Conservation (phyloP, 2,329 filamentous ascomycete species). For the Aspergillus awamori region DNA sequence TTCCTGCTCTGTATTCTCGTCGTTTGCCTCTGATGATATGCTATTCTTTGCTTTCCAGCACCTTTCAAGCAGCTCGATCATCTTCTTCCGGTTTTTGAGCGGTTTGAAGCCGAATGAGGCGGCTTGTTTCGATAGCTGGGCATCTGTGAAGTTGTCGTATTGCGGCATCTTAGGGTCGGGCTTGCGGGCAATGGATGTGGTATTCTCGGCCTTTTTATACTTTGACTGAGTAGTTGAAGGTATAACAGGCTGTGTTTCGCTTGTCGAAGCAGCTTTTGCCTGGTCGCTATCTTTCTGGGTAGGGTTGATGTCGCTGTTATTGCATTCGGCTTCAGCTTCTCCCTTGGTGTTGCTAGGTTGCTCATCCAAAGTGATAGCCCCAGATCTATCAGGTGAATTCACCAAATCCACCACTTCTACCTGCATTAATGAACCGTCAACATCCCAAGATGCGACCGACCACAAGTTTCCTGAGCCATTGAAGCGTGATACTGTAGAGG, state of each 20-base stretch:
- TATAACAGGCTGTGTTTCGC: not conserved
- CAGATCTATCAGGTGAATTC: slow-evolving; percentile 39
- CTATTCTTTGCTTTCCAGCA: slow-evolving; percentile 68
- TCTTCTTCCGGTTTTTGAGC: slow-evolving; percentile 67
- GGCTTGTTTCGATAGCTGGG: slow-evolving; percentile 65
- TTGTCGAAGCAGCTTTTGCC: not conserved
- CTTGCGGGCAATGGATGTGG: not conserved
- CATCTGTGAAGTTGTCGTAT: slow-evolving; percentile 64
- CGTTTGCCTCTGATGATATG: slow-evolving; percentile 23
- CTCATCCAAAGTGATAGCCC: slow-evolving; percentile 9
- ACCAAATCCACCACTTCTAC: slow-evolving; percentile 64
- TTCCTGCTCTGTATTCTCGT: slow-evolving; percentile 22
- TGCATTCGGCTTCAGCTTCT: not conserved
- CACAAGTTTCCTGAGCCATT: slow-evolving; percentile 59
- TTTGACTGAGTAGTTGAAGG: not conserved
- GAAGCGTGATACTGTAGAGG: slow-evolving; percentile 28
- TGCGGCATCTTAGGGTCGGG: slow-evolving; percentile 51
- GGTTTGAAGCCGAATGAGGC: slow-evolving; percentile 71
- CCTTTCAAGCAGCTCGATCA: slow-evolving; percentile 69
- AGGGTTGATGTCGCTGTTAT: not conserved
- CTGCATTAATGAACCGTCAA: slow-evolving; percentile 65
- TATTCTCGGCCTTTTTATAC: not conserved
- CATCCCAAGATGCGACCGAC: slow-evolving; percentile 69
- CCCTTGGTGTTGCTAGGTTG: not conserved
- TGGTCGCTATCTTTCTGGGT: not conserved